Evolutionary conservation across 2,329 filamentous ascomycete species (phyloP), one percentile per base, ranked within the genome.

Genomic region (Epichloe aotearoae): DNA sequence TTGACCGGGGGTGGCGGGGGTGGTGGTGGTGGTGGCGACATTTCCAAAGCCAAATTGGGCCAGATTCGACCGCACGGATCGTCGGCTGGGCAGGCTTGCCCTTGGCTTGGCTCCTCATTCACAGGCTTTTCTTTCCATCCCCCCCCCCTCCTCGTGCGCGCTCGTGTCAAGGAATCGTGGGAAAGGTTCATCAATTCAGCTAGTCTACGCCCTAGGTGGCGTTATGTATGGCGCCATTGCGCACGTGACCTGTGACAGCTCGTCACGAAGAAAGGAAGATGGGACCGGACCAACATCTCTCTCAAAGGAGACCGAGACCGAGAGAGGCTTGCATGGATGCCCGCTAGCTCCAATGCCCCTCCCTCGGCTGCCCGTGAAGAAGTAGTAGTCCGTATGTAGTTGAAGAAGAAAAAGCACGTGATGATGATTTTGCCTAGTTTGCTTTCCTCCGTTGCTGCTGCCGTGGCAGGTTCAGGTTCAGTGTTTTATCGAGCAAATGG

Each of bases 331-430:
- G 39, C 50, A 51, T 51, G 26, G 34, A 48, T 23, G 46, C 41
- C 51, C 46, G 40, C 51, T 53, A 52, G 47, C 11, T 17, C 26
- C 42, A n/a, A 43, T 39, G 43, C 53, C 52, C 56, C 54, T 53
- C 52, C 56, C 54, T 57, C 56, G 56, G 56, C 53, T 53, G 53
- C 52, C 53, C 50, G 52, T 52, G 49, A 52, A 49, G 49, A 11
- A 43, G 2, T 2, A 7, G 23, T 1, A 23, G 20, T 26, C 23
- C 23, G 17, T 30, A n/a, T n/a, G n/a, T n/a, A 3, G 33, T 26
- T 26, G 8, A 38, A 11, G 7, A 10, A 37, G 10, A 44, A 3
- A 15, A 42, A 26, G 47, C 53, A 56, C 53, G 53, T 56, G 51
- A 54, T 53, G 48, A 37, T 40, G 30, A 17, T 4, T 40, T n/a